Base-by-base conservation (phyloP, 805 yeast genomes). In the Candida maltosa region DNA sequence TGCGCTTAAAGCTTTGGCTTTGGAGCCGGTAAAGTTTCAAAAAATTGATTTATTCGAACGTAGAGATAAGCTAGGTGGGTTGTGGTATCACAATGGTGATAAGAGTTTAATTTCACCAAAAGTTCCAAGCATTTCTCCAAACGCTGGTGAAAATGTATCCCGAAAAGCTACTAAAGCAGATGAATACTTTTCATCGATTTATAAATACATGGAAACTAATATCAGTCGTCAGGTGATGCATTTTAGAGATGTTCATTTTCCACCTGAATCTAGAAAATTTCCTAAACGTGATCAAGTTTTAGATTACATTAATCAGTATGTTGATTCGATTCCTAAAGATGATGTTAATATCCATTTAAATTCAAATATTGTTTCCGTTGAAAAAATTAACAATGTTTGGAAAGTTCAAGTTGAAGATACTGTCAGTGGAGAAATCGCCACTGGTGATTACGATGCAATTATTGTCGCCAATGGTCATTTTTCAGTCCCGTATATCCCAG, bases 131-230 rank as follows among this genome's bases (percentile, higher is more conserved):
- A 26, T 29, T 34, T 14, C 39, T 51, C 23, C 48, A 44, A 2
- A 45, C 47, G n/a, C 55, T 51, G 2, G 39, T 4, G 46, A 46
- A 19, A 45, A 48, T 23, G 52, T 53, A 14, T 44, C 44, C 10
- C 37, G 41, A 26, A 48, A 37, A 18, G 36, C 38, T n/a, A 38
- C 34, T 27, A 9, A 7, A 5, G 10, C 3, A 4, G 38, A 34
- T 29, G 15, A 16, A 7, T 29, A 37, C 45, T 61, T 46, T 60
- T 65, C 29, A 15, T 66, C 89, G 1, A 75, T 83, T 51, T 86
- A 86, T 53, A 74, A 78, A 32, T 54, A 64, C 27, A 60, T 86
- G 39, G 88, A 81, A 51, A 83, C 94, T 5, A 86, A 86, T 51
- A 74, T 85, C 17, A 77, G 80, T 21, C 68, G 69, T 29, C 65